Evolutionary conservation across 2,329 filamentous ascomycete species (phyloP).

Genomic region (Colletotrichum costaricense): DNA sequence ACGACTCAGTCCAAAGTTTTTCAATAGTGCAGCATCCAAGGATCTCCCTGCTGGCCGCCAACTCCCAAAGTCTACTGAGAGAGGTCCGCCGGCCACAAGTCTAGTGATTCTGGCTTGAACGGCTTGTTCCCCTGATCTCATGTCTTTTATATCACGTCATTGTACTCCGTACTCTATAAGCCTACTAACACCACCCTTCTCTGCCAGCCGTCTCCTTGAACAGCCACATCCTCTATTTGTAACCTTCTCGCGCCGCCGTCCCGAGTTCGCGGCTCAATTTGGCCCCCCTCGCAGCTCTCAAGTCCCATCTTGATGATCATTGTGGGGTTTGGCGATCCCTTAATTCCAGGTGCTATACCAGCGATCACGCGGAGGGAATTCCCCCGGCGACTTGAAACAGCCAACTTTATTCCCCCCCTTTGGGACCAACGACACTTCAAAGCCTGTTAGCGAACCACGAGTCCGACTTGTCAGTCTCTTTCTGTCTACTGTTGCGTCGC

Average conservation of each 20-base stretch:
- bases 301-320: conserved; percentile 21
- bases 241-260: conserved; percentile 14
- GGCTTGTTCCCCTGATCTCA: not conserved
- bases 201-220: not conserved
- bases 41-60: not conserved
- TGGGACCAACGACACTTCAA: conserved; percentile 12
- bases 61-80: not conserved
- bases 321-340: conserved; percentile 19
- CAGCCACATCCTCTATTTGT: not conserved
- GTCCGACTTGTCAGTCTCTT: not conserved
- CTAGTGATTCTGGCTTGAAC: not conserved
- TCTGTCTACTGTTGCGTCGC: not conserved
- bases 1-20: not conserved
- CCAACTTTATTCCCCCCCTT: conserved; percentile 8
- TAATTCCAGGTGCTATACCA: conserved; percentile 25
- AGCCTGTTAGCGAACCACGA: not conserved
- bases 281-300: not conserved
- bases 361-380: conserved; percentile 25
- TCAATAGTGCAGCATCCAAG: not conserved
- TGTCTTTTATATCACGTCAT: not conserved
- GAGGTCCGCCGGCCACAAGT: not conserved
- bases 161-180: too few species aligned
- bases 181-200: not conserved
- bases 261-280: conserved; percentile 1
- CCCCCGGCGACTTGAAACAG: conserved; percentile 28